A percentile compares a stretch with the other conserved stretches of the same genome.
Conservation (phyloP, 495 filamentous ascomycete species). For the Xylaria intraflava region DNA sequence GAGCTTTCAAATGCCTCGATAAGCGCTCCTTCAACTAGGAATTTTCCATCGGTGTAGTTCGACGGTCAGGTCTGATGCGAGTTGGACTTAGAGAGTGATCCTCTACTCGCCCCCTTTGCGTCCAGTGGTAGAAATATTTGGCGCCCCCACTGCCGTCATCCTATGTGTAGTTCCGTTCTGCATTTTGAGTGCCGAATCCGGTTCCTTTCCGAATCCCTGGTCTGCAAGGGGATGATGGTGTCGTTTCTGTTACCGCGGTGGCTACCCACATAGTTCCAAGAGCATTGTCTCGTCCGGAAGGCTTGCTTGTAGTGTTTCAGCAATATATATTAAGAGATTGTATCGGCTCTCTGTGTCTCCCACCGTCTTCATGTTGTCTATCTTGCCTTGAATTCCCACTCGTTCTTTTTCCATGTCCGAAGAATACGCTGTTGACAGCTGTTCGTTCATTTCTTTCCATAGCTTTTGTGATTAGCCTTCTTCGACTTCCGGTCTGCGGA, state of each 20-base stretch:
- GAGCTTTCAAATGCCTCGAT: not conserved
- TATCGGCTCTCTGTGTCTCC: slow-evolving; percentile 29
- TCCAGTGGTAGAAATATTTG: slow-evolving; percentile 14
- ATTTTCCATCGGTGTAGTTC: not conserved
- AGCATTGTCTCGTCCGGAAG: slow-evolving; percentile 23
- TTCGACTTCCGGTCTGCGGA: slow-evolving; percentile 37
- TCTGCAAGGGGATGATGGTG: slow-evolving; percentile 22
- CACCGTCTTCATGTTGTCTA: slow-evolving; percentile 20
- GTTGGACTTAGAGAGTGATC: slow-evolving; percentile 9
- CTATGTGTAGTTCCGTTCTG: slow-evolving; percentile 38
- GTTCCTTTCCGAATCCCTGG: slow-evolving; percentile 28
- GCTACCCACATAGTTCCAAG: too few relatives aligned
- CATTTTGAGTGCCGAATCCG: slow-evolving; percentile 41
- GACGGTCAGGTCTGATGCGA: slow-evolving; percentile 11
- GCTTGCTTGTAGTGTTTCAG: slow-evolving; percentile 25
- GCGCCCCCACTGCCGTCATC: slow-evolving; percentile 14
- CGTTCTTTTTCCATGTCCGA: slow-evolving; percentile 24
- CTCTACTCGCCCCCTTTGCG: slow-evolving; percentile 19
- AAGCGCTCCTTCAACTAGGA: not conserved
- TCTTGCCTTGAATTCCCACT: slow-evolving; percentile 22
- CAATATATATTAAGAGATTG: slow-evolving; percentile 35
- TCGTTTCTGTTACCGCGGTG: slow-evolving; percentile 25
- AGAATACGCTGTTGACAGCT: slow-evolving; percentile 42
- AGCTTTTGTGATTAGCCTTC: slow-evolving; percentile 30
- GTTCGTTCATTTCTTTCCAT: slow-evolving; percentile 43